Evolutionary conservation across 2,329 filamentous ascomycete species (phyloP).

Genomic region (Fusarium xylarioides): DNA sequence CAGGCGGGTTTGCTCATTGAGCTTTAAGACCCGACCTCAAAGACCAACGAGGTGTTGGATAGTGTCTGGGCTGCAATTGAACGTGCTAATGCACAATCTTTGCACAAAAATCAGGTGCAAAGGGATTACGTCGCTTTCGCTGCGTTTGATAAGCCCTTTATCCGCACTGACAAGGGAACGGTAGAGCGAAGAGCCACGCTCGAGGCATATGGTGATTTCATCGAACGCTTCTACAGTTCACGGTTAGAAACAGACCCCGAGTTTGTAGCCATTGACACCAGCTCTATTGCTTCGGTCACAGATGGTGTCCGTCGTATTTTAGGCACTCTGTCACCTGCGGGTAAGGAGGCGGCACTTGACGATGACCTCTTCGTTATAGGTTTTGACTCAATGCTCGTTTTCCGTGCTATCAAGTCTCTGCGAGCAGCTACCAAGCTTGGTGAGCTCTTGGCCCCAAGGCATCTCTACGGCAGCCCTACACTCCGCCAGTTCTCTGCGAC

Average conservation of each 20-base stretch:
- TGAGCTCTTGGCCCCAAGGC: background rate
- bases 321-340: background rate
- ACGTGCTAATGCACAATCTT: background rate
- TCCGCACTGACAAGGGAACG: background rate
- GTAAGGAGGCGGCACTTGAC: background rate
- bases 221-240: background rate
- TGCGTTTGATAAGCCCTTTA: background rate
- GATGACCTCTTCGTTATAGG: background rate
- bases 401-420: background rate
- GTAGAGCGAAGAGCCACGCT: background rate
- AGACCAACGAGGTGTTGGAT: background rate
- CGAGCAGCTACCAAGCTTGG: background rate
- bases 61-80: background rate
- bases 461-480: background rate
- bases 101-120: background rate
- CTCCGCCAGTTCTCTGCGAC: background rate
- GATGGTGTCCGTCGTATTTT: background rate
- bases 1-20: background rate
- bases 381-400: background rate
- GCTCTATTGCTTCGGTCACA: background rate
- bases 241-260: background rate
- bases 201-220: background rate
- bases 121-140: background rate
- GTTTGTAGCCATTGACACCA: background rate
- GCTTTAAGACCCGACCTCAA: background rate